A percentile compares a stretch with the other conserved stretches of the same genome.
Evolutionary conservation across 1,139 yeast species (phyloP).

Genomic region (Spathaspora sp.): DNA sequence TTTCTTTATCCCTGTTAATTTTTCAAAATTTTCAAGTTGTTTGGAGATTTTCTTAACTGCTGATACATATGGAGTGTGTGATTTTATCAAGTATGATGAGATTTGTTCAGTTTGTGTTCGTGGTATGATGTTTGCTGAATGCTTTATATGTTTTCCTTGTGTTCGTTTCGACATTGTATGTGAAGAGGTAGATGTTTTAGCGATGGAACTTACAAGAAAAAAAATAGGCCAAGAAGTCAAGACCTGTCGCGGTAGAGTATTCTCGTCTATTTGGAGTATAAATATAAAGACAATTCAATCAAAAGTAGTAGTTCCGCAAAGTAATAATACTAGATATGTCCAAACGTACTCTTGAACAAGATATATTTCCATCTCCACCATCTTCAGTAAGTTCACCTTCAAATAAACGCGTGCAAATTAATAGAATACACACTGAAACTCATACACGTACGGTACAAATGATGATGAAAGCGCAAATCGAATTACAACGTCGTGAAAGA

Average conservation of each 20-base stretch:
- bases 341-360: neutral
- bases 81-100: conserved; percentile 54
- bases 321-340: neutral
- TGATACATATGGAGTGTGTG: conserved; percentile 60
- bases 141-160: conserved; percentile 42
- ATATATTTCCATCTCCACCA: neutral
- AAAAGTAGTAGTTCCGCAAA: too few species aligned
- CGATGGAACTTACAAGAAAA: neutral
- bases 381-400: neutral
- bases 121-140: conserved; percentile 39
- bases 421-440: conserved; percentile 29
- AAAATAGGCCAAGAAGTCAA: neutral
- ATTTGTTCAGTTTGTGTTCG: conserved; percentile 36
- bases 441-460: conserved; percentile 31
- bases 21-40: conserved; percentile 40
- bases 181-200: neutral
- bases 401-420: conserved; percentile 18
- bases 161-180: conserved; percentile 12
- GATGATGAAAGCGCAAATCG: conserved; percentile 27
- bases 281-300: neutral
- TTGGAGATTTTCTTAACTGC: conserved; percentile 58
- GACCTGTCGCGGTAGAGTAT: neutral
- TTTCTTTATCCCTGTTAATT: conserved; percentile 23
- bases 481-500: conserved; percentile 13
- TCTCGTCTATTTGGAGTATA: neutral